phyloP scores from a whole-genome alignment of 805 yeast species.

The Candida parachauliodes region DNA sequence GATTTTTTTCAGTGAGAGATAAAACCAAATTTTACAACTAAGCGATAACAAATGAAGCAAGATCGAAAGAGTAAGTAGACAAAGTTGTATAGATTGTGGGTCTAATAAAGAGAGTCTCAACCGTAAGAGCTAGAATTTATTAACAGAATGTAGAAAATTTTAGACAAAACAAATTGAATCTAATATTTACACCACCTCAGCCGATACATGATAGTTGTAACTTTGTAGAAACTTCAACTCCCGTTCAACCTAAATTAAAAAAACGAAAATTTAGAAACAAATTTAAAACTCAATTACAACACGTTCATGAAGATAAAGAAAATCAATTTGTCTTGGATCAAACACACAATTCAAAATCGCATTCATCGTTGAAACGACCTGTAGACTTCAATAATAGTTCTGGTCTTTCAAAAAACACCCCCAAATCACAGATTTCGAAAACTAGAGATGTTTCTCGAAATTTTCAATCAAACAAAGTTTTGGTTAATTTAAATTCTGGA shows the following conservation, averaged over 20 bases:
- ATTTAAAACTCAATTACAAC: neutral
- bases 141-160: neutral
- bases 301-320: slow-evolving; percentile 2
- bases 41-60: neutral
- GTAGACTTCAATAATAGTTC: too few relatives aligned
- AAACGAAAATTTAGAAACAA: neutral
- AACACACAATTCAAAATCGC: too few relatives aligned
- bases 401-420: neutral
- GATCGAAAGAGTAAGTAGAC: slow-evolving; percentile 2
- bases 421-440: neutral
- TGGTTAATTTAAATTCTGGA: neutral
- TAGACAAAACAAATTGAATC: slow-evolving; percentile 3
- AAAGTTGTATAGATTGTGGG: neutral
- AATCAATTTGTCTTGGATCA: slow-evolving; percentile 1
- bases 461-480: too few relatives aligned
- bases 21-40: too few relatives aligned
- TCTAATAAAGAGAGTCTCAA: too few relatives aligned
- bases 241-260: neutral
- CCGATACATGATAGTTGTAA: slow-evolving; percentile 1
- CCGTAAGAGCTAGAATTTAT: neutral
- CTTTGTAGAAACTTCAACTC: slow-evolving; percentile 6
- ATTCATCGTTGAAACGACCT: too few relatives aligned
- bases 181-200: slow-evolving; percentile 1
- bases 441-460: too few relatives aligned
- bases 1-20: too few relatives aligned